Conservation (phyloP, 495 filamentous ascomycete species). For the Neurospora intermedia region DNA sequence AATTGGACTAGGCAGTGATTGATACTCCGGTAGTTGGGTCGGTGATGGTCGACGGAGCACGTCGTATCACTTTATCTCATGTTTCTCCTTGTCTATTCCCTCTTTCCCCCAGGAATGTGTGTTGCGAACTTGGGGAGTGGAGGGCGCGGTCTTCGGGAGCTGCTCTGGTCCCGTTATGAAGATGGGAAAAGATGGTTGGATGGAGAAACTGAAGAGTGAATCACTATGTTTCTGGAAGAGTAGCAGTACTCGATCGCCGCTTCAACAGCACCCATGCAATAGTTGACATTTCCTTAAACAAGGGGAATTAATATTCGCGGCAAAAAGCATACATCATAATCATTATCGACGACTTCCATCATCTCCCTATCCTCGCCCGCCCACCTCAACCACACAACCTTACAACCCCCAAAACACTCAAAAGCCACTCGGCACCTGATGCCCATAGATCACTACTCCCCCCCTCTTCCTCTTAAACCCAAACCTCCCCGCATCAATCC, state of each 20-base stretch:
- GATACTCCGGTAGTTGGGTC: neutral
- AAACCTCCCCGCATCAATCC: slow-evolving; percentile 22
- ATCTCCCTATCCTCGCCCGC: neutral
- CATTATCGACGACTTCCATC: neutral
- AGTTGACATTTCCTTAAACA: neutral
- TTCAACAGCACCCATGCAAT: neutral
- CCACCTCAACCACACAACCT: neutral
- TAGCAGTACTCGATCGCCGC: neutral
- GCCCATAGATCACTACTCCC: neutral
- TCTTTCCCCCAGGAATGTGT: neutral
- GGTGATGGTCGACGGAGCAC: neutral
- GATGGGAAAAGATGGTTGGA: neutral
- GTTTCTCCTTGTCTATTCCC: neutral
- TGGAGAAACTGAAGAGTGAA: neutral
- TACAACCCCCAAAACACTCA: neutral
- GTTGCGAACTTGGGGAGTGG: neutral
- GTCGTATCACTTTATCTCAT: neutral
- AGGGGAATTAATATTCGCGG: neutral
- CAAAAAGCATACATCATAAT: neutral
- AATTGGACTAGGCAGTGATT: neutral
- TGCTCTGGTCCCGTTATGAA: neutral
- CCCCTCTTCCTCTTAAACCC: neutral
- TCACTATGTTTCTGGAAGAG: neutral
- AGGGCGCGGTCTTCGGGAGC: neutral
- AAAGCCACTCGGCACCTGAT: neutral